Evolutionary conservation across 495 filamentous ascomycete genomes (phyloP), one percentile per base, ranked within the genome.

Genomic region (Copromyces sp.): DNA sequence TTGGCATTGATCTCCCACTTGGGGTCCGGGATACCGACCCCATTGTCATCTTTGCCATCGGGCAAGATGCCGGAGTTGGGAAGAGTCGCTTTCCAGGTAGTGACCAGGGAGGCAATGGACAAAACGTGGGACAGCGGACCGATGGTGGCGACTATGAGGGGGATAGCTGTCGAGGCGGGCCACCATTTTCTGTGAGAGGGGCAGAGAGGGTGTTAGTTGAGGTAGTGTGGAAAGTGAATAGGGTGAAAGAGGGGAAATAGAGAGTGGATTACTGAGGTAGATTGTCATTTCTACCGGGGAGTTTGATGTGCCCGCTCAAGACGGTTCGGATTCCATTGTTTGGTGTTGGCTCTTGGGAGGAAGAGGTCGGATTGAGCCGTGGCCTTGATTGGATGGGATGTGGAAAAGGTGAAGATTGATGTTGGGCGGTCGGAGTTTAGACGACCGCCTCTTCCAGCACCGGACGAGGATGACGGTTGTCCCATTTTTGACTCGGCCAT

Each of bases 81-180:
- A 4, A 84, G 74, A 17, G 75, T 78, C 24, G 81, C 73, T 69
- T 89, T 84, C 92, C 92, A 94, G 4, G 85, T 85, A 39, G 87
- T 86, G 1, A 92, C 89, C 53, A 94, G 79, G 4, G 91, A 90
- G 11, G 89, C 90, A 41, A 94, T 91, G n/a, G 90, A 92, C 76
- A 92, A 84, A 29, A 94, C 87, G 78, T 93, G 93, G 12, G 92
- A 91, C 17, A 94, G 82, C 1, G 92, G 92, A 0, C 90, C 90
- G 5, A 90, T 85, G 1, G 91, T 89, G 6, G 92, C 92, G 0
- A 91, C 91, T 5, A 93, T 78, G 6, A 94, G 84, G 11, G 92
- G 92, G 65, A 93, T 92, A 14, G 89, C 90, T 4, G 90, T 94
- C 0, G 90, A 91, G 1, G 92, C 92, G 73, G 93, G 88, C 92